phyloP scores from a whole-genome alignment of 202 grass and related monocot species.

The Setaria italica region DNA sequence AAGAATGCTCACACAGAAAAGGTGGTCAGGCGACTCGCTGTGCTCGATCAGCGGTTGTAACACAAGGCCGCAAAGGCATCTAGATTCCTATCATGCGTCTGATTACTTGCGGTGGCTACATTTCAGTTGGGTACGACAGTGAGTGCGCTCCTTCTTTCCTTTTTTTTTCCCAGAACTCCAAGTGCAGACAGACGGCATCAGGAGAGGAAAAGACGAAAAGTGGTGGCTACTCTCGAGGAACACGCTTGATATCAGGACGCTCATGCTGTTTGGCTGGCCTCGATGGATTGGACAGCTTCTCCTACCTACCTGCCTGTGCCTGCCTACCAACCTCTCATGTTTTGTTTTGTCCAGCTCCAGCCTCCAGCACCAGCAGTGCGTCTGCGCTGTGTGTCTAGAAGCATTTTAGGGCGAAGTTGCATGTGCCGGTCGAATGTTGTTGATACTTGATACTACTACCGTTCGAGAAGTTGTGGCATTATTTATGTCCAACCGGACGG shows the following conservation, averaged over 20 bases:
- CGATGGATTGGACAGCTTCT: not conserved
- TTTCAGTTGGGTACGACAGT: not conserved
- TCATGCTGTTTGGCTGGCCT: conserved; percentile 14
- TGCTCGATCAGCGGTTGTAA: not conserved
- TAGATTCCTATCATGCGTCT: conserved; percentile 17
- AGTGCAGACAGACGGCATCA: conserved; percentile 7
- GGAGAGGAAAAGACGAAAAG: not conserved
- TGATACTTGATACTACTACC: not conserved
- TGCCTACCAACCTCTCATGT: not conserved
- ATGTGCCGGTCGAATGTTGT: not conserved
- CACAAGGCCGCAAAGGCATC: conserved; percentile 34
- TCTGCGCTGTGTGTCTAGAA: not conserved
- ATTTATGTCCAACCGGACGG: conserved; percentile 22
- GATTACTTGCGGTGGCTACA: not conserved
- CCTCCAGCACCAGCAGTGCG: not conserved
- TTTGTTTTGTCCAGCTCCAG: conserved; percentile 21
- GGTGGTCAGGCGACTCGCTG: conserved; percentile 10
- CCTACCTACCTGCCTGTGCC: not conserved
- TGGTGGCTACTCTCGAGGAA: not conserved
- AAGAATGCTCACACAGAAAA: not conserved
- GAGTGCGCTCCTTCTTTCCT: conserved; percentile 2
- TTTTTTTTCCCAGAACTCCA: not conserved
- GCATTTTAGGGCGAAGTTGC: not conserved
- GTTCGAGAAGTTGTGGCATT: not conserved
- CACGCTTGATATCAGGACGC: not conserved